Percentiles rank a stretch among this genome's conserved stretches.
Evolutionary conservation across 306 rosid genomes (phyloP).

Genomic region (Sphenostylis stenocarpa): DNA sequence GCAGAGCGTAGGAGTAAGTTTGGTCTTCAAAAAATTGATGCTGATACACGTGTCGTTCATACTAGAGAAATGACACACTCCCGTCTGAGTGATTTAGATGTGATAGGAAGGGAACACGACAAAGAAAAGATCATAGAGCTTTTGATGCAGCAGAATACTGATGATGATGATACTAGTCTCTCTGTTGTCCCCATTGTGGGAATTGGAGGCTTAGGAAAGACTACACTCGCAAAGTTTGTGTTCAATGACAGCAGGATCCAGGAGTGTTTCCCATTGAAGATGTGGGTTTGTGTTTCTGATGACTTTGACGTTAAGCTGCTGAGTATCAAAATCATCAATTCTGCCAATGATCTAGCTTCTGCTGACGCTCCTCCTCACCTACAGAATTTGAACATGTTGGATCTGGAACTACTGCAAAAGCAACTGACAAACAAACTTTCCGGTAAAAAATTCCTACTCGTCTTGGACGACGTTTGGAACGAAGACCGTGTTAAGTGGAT

Average conservation of each 20-base stretch:
- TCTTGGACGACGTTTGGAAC: conserved; percentile 25
- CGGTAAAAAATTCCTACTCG: conserved; percentile 16
- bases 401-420: background rate
- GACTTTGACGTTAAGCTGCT: conserved; percentile 13
- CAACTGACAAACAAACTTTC: background rate
- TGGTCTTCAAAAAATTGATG: background rate
- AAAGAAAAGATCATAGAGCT: background rate
- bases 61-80: background rate
- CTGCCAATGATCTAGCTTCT: background rate
- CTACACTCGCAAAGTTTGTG: conserved; percentile 25
- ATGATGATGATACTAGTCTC: background rate
- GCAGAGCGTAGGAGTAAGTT: background rate
- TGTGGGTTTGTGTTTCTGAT: conserved; percentile 30
- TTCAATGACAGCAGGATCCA: conserved; percentile 1
- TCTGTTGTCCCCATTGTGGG: conserved; percentile 27
- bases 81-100: background rate
- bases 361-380: background rate
- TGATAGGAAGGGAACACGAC: no score
- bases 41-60: background rate
- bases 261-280: background rate
- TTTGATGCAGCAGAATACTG: background rate
- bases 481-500: conserved; percentile 6
- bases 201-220: conserved; percentile 32
- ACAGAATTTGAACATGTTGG: background rate
- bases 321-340: conserved; percentile 5